Base-by-base conservation (phyloP, 2,329 filamentous ascomycete species). In the Ceratocystis cubensis region DNA sequence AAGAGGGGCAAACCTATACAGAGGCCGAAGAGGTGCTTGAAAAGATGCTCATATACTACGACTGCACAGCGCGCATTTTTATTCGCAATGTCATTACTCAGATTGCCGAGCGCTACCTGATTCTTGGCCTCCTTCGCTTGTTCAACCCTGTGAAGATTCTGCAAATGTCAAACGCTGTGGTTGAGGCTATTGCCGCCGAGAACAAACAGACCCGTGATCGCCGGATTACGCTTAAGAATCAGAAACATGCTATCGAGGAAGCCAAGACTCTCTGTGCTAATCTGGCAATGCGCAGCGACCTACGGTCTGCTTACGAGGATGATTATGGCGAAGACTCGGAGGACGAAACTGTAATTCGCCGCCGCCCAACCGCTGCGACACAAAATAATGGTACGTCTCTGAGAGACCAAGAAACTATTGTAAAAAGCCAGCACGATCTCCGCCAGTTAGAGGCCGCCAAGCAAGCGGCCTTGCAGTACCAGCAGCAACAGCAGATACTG, bases 41-140 rank as follows among this genome's bases (percentile, higher is more conserved):
- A 72, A 82, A 82, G 75, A 82, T 81, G 80, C 74, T 82, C 64
- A 82, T 82, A 69, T 82, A 80, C 73, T 82, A 82, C 69, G 79
- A 82, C 48, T 68, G 82, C 7, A 80, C 79, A 1, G 78, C 79
- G 5, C 79, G 80, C 71, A 79, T 78, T 62, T 82, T 81, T 67
- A 81, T 79, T 33, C 75, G 80, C 65, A 82, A 82, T 69, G 76
- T 80, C 66, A 81, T 82, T 65, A 81, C 79, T 0, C 80, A 82
- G 67, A 79, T 82, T 0, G 77, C 80, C 0, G 80, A 82, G 71
- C 76, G 80, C 0, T 80, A 82, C 66, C 73, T 82, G 2, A 74
- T 82, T 10, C 76, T 81, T 48, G 79, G 80, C 37, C 80, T 82
- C 78, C 76, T 81, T 61, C 74, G 77, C 37, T 73, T 82, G 33